These are phyloP conservation scores for Conringia planisiliqua DNA, from an alignment of 345 rosid genomes.

Conservation along the genomic window DNA sequence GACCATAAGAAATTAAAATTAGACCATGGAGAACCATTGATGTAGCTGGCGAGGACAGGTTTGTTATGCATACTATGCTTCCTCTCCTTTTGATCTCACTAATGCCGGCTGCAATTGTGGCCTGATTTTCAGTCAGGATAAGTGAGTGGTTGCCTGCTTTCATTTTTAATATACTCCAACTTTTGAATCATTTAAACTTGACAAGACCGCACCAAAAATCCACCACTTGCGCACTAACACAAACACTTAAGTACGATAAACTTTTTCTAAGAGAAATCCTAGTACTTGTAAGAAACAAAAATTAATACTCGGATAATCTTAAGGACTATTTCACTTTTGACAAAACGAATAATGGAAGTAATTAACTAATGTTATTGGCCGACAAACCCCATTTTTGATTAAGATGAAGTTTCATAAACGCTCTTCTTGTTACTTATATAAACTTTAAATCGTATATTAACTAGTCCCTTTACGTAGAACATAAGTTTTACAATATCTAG, in stretches of 20 bases:
- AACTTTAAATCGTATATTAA: background rate
- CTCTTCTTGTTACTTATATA: background rate
- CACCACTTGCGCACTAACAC: background rate
- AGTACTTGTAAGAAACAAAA: background rate
- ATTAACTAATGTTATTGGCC: background rate
- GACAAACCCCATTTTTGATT: background rate
- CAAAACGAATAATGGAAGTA: no score
- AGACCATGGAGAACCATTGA: no score
- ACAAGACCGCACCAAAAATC: background rate
- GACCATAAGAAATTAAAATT: no score
- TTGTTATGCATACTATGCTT: no score
- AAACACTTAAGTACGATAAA: background rate
- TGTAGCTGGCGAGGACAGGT: no score
- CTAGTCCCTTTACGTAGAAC: background rate
- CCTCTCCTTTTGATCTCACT: no score
- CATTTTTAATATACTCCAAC: background rate
- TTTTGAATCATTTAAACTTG: background rate
- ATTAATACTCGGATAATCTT: background rate
- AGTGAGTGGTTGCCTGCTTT: background rate
- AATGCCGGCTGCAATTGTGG: no score
- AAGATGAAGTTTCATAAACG: background rate
- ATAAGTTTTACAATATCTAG: background rate
- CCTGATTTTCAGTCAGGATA: no score
- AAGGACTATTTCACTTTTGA: background rate
- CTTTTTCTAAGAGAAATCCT: background rate